Evolutionary conservation across 129 eudicot species (phyloP), one percentile per base, ranked within the genome.

Genomic region (Glebionis coronaria): DNA sequence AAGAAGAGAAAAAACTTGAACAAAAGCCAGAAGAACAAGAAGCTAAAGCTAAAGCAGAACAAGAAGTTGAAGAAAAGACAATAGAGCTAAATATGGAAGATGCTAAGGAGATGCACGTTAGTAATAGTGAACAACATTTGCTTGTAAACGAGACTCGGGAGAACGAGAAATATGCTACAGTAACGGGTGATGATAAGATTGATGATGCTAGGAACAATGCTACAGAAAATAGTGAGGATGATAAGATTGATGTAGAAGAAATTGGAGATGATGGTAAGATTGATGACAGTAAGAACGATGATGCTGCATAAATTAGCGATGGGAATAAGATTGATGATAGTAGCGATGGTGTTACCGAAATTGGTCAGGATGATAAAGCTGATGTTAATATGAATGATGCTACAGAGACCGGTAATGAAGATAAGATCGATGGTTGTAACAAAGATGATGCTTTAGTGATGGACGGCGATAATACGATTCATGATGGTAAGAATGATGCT

Each of bases 21-120:
- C 19, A 57, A 35, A 9, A 35, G 10, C 42, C 9, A 35, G 42
- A 35, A 9, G 8, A 35, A 6, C 42, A 35, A 35, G 9, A 35
- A 35, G 42, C 42, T 35, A 10, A 35, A 35, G 42, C 42, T 6
- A 2, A 35, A 16, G 9, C 16, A 73, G 71, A 70, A 35, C 69
- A 79, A 56, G 78, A 73, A 57, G 61, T n/a, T 5, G 16, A 57
- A 57, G 62, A 57, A 76, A 60, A 69, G 45, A 67, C 79, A 52
- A 75, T 73, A 54, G 68, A 60, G 13, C 9, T 16, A 63, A 52
- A 16, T 28, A 57, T 45, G 56, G 29, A 54, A 12, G 73, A 55
- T 54, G 63, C 44, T 20, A 55, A 51, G n/a, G 46, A 42, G 27
- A 44, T 25, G 44, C 45, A 15, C 5, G 63, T 19, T 28, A 42